Evolutionary conservation across 208 protist species (phyloP), one percentile per base, ranked within the genome.

Genomic region (Trypanosoma platydactyli): DNA sequence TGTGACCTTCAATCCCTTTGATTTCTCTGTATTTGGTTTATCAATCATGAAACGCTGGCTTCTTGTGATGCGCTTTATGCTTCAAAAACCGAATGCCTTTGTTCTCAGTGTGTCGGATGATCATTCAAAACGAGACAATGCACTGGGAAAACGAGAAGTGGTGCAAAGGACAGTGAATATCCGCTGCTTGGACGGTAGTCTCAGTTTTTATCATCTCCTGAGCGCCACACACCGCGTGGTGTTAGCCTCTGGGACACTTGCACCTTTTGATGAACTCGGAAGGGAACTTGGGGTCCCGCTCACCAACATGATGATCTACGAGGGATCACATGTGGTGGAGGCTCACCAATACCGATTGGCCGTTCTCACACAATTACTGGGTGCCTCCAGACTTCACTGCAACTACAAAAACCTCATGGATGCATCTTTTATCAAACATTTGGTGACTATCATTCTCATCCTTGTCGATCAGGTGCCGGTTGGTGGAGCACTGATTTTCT

Each of bases 191-290:
- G 90, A 81, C 68, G 97, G 64, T 0, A 80, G 84, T 59, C 66
- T 91, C 22, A 86, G 83, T 0, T 90, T 93, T 62, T 63, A 76
- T 18, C 79, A 91, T 56, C 70, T 92, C 15, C 67, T 86, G 15
- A 64, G 55, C 15, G 61, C 60, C 18, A 78, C 81, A 24, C 72
- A 88, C 45, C 84, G 82, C 24, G 64, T 98, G 18, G 84, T 99
- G 29, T 81, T 99, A 20, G 97, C 96, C 15, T 97, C 88, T 18
- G 97, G 97, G n/a, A 99, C 97, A 16, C 76, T 99, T 12, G 83
- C 92, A 0, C 97, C 97, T 1, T 84, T 98, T 44, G 53, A 79
- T 30, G 84, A 86, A 24, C 89, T 98, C 58, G 69, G 79, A 9
- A 52, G 45, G 16, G 94, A 97, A 59, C 64, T 98, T 1, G 83